A percentile compares a stretch with the other conserved stretches of the same genome.
These are phyloP conservation scores for Kodamaea jinghongensis DNA, from an alignment of 805 yeast species.

Conservation along the genomic window DNA sequence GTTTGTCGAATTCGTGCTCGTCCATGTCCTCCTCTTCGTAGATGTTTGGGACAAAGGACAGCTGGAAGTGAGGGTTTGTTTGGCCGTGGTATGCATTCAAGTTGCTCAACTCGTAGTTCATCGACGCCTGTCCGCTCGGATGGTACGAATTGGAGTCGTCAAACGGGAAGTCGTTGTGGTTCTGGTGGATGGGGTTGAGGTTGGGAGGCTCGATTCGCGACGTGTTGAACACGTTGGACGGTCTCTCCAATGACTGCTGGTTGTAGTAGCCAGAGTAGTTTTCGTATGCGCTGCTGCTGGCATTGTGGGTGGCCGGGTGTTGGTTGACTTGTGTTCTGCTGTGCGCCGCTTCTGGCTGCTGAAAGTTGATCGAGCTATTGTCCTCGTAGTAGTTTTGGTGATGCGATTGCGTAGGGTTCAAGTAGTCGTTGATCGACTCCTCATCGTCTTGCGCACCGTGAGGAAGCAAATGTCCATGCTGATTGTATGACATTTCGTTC, in stretches of 20 bases:
- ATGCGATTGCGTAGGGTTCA: slow-evolving; percentile 10
- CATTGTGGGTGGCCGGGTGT: neutral
- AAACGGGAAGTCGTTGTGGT: slow-evolving; percentile 14
- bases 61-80: slow-evolving; percentile 21
- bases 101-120: slow-evolving; percentile 13
- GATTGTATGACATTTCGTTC: slow-evolving; percentile 2
- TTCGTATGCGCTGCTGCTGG: slow-evolving; percentile 18
- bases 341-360: slow-evolving; percentile 20
- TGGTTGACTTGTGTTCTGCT: slow-evolving; percentile 7
- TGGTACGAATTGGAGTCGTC: slow-evolving; percentile 8
- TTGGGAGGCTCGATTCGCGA: slow-evolving; percentile 16
- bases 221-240: slow-evolving; percentile 27
- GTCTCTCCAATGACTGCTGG: slow-evolving; percentile 19
- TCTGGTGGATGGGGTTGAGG: slow-evolving; percentile 15
- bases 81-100: slow-evolving; percentile 18
- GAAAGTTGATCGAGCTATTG: slow-evolving; percentile 22
- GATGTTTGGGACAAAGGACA: slow-evolving; percentile 44
- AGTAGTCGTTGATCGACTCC: slow-evolving; percentile 15
- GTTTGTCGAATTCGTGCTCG: slow-evolving; percentile 37
- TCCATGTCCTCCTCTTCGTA: slow-evolving; percentile 41
- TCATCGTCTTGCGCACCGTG: slow-evolving; percentile 4
- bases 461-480: neutral
- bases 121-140: slow-evolving; percentile 9
- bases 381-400: slow-evolving; percentile 9
- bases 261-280: slow-evolving; percentile 22